phyloP scores from a whole-genome alignment of 441 rosid species.

The Francoa sonchifolia region DNA sequence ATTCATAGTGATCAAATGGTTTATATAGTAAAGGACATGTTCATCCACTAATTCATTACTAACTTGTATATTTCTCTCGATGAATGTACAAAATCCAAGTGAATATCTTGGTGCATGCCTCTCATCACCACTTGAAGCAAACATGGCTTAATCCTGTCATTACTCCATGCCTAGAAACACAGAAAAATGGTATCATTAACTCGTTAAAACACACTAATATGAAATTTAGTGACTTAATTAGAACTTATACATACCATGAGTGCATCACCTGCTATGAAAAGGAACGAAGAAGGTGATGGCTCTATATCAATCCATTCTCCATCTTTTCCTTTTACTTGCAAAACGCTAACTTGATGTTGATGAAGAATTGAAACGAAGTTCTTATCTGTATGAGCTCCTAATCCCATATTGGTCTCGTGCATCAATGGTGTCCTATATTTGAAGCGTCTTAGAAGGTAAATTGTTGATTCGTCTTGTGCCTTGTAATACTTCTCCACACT shows the following conservation, averaged over 20 bases:
- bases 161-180: conserved; percentile 7
- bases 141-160: conserved; percentile 4
- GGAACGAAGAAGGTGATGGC: conserved; percentile 29
- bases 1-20: neutral
- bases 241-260: conserved; percentile 31
- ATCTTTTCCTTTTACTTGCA: conserved; percentile 29
- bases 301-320: conserved; percentile 36
- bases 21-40: conserved; percentile 5
- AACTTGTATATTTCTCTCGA: neutral
- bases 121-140: conserved; percentile 5
- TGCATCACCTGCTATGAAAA: conserved; percentile 45
- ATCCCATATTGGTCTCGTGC: conserved; percentile 24
- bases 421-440: conserved; percentile 33
- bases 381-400: conserved; percentile 55
- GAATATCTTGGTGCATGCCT: neutral
- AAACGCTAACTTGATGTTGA: conserved; percentile 37
- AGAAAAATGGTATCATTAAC: neutral
- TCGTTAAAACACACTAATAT: neutral
- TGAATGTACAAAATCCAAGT: conserved; percentile 6
- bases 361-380: conserved; percentile 47
- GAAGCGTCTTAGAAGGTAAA: conserved; percentile 44
- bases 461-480: conserved; percentile 30
- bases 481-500: conserved; percentile 2
- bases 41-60: conserved; percentile 8
- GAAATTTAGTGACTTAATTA: neutral